These are phyloP conservation scores for Ascochyta lentis DNA, from an alignment of 2,329 filamentous ascomycete species.

Conservation along the genomic window DNA sequence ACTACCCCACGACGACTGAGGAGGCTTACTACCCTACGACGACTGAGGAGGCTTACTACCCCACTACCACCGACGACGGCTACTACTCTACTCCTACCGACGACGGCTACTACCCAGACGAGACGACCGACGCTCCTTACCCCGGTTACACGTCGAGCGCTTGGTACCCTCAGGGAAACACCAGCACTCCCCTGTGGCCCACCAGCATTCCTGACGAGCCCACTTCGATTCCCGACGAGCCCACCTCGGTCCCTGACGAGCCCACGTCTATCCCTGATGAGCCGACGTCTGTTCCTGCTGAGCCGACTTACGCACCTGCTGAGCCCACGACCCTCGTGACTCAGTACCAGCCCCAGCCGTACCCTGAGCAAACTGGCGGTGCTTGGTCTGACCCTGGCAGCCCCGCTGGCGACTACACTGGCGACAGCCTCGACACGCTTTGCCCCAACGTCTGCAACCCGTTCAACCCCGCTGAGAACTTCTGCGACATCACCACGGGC, in stretches of 20 bases:
- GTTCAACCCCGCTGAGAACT: slow-evolving; percentile 30
- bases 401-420: slow-evolving; percentile 24
- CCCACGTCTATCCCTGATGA: background rate
- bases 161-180: slow-evolving; percentile 8
- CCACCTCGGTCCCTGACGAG: background rate
- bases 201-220: slow-evolving; percentile 1
- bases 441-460: slow-evolving; percentile 37
- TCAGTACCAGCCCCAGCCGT: slow-evolving; percentile 3
- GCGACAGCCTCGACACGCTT: slow-evolving; percentile 25
- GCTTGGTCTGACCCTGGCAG: slow-evolving; percentile 5
- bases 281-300: background rate
- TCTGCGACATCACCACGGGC: slow-evolving; percentile 34
- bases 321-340: slow-evolving; percentile 11
- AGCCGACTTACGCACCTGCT: background rate
- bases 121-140: slow-evolving; percentile 5
- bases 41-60: background rate
- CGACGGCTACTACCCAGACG: background rate
- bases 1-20: background rate
- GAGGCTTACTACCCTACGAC: slow-evolving; percentile 1
- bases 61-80: background rate
- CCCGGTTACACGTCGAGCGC: background rate
- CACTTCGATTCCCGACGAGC: background rate
- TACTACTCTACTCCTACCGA: background rate
- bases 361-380: slow-evolving; percentile 1
- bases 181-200: background rate